Percentiles rank a stretch among this genome's conserved stretches.
Evolutionary conservation across 345 rosid genomes (phyloP).

Genomic region (Populus ilicifolia): DNA sequence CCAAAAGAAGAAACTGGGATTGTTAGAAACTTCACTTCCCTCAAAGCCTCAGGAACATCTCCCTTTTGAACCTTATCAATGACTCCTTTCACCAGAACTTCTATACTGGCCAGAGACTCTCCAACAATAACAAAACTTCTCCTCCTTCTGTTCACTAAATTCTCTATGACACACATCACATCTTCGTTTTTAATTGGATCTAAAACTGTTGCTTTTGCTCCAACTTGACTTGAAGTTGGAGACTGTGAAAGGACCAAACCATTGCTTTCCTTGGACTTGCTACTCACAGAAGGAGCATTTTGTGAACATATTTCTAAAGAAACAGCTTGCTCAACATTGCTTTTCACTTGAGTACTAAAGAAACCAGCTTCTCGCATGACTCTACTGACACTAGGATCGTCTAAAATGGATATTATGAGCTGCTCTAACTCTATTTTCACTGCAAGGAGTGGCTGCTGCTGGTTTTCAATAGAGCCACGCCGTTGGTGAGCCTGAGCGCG

Average conservation of each 20-base stretch:
- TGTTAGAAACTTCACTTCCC: slow-evolving; percentile 51
- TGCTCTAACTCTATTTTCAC: slow-evolving; percentile 68
- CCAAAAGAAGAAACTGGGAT: slow-evolving; percentile 50
- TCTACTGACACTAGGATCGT: slow-evolving; percentile 74
- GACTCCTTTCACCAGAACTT: slow-evolving; percentile 52
- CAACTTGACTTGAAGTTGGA: slow-evolving; percentile 18
- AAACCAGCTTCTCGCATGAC: slow-evolving; percentile 44
- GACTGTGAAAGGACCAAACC: slow-evolving; percentile 25
- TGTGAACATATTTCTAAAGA: slow-evolving; percentile 24
- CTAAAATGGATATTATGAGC: slow-evolving; percentile 64
- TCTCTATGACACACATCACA: slow-evolving; percentile 56
- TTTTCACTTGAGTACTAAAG: slow-evolving; percentile 41
- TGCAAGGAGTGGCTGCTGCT: slow-evolving; percentile 58
- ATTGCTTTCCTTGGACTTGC: slow-evolving; percentile 45
- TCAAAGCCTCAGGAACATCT: slow-evolving; percentile 54
- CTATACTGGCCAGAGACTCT: slow-evolving; percentile 54
- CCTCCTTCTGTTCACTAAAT: slow-evolving; percentile 41
- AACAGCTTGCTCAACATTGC: slow-evolving; percentile 33
- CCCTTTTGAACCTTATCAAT: slow-evolving; percentile 57
- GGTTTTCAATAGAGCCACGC: slow-evolving; percentile 67
- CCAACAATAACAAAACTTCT: slow-evolving; percentile 64
- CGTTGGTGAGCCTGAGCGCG: slow-evolving; percentile 81
- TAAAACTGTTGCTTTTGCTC: slow-evolving; percentile 12
- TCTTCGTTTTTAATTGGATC: slow-evolving; percentile 53
- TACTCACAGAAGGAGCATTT: slow-evolving; percentile 14